Percentiles rank a stretch among this genome's conserved stretches.
These are phyloP conservation scores for Panicum virgatum DNA, from an alignment of 202 grass and related monocot genomes.

Conservation along the genomic window DNA sequence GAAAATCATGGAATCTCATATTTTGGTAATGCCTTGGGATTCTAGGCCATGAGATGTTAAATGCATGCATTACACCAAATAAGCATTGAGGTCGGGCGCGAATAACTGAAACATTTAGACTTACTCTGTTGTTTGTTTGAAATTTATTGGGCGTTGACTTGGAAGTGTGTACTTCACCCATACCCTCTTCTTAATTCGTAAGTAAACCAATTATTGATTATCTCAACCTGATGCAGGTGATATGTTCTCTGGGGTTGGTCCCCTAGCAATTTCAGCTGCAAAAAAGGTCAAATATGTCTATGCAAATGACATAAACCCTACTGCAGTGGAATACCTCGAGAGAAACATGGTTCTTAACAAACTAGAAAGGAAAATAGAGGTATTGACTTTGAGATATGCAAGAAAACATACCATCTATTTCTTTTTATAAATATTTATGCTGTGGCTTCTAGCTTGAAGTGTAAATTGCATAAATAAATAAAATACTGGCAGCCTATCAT, in stretches of 20 bases:
- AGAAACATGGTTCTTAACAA: constrained; percentile 92
- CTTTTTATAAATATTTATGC: not conserved
- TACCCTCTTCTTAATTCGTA: not conserved
- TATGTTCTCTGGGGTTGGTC: constrained; percentile 86
- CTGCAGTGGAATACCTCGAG: constrained; percentile 80
- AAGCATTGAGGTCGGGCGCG: not conserved
- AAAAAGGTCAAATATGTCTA: constrained; percentile 87
- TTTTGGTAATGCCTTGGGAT: not conserved
- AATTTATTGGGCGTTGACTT: constrained; percentile 4
- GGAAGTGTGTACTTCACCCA: constrained; percentile 1
- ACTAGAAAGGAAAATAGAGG: constrained; percentile 87
- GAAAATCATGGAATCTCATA: constrained; percentile 7
- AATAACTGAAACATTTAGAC: not conserved
- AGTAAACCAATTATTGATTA: constrained; percentile 31
- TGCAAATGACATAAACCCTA: constrained; percentile 95
- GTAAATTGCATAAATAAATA: not conserved
- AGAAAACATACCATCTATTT: constrained; percentile 1
- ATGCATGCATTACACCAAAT: not conserved
- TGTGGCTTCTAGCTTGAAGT: not conserved
- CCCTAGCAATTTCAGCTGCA: constrained; percentile 79
- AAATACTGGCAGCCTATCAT: not conserved
- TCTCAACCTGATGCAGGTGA: constrained; percentile 62
- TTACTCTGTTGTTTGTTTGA: not conserved
- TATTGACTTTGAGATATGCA: constrained; percentile 31
- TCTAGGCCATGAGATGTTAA: not conserved